Evolutionary conservation across 75 land plant genomes (phyloP), one percentile per base, ranked within the genome.

Genomic region (Cupressus sempervirens): DNA sequence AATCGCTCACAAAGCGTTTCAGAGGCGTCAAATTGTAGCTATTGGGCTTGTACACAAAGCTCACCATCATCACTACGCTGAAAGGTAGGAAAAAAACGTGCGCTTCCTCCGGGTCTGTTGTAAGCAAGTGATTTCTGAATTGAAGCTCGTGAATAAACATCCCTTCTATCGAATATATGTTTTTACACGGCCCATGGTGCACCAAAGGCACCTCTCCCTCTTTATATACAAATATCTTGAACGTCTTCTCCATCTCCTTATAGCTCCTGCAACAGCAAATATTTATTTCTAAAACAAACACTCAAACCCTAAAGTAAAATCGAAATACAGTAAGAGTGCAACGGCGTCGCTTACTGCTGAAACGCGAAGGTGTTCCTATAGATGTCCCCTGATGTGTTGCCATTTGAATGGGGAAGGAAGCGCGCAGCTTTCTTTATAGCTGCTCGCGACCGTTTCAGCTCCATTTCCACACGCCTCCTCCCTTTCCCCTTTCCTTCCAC

Each of bases 151-250:
- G 87, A 40, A 97, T 97, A 87, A 97, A 93, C 34, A 92, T 85
- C 13, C 99, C 99, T 45, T 97, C 99, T 23, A 85, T 92, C 41
- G 97, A 90, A 46, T 97, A 97, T 30, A 94, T 97, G 84, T 93
- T 90, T 81, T 90, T 88, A 86, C 94, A 94, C 1, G 95, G 95
- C 29, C 99, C 97, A 83, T 92, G 86, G 65, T 97, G 97, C 83
- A 95, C 93, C 68, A 97, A 45, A 23, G 99, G 99, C 1, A 91
- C 92, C 86, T 93, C 94, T 11, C 99, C 99, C 84, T 97, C 97
- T 48, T 84, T 80, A 52, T 95, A 97, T 5, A 91, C 90, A 81
- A 76, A 93, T 7, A 96, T 85, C 91, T 92, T 96, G 84, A 96
- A 91, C 76, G 85, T 74, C 82, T 93, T 92, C 85, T 95, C 98